Percentiles rank a stretch among this genome's conserved stretches.
Evolutionary conservation across 495 filamentous ascomycete genomes (phyloP).

Genomic region (Hypoxylon fragiforme): DNA sequence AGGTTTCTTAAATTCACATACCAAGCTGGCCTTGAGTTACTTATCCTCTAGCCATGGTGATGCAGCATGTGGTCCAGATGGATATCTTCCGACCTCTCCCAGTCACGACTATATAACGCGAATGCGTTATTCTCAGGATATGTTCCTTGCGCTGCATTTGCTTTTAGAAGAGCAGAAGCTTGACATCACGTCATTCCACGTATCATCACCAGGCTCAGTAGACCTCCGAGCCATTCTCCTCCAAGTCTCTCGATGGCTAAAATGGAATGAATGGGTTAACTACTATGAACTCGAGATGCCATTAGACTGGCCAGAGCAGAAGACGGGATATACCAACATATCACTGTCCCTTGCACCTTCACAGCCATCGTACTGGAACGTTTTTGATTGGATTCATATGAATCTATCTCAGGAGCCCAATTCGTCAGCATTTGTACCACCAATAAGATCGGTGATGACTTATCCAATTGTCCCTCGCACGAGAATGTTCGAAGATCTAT

Average conservation of each 20-base stretch:
- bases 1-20: slow-evolving; percentile 50
- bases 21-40: slow-evolving; percentile 47
- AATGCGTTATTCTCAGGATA: slow-evolving; percentile 62
- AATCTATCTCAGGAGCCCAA: slow-evolving; percentile 49
- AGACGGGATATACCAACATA: slow-evolving; percentile 42
- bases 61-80: slow-evolving; percentile 53
- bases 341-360: slow-evolving; percentile 32
- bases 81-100: slow-evolving; percentile 64
- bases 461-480: slow-evolving; percentile 58
- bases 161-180: slow-evolving; percentile 88
- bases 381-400: slow-evolving; percentile 65
- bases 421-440: slow-evolving; percentile 26
- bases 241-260: slow-evolving; percentile 83
- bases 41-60: slow-evolving; percentile 58
- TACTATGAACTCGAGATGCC: slow-evolving; percentile 67
- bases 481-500: slow-evolving; percentile 64
- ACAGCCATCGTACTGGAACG: slow-evolving; percentile 64
- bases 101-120: slow-evolving; percentile 57
- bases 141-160: slow-evolving; percentile 80
- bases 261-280: slow-evolving; percentile 73
- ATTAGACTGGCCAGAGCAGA: slow-evolving; percentile 50
- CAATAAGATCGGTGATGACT: slow-evolving; percentile 46
- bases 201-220: slow-evolving; percentile 52
- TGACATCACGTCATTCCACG: slow-evolving; percentile 62
- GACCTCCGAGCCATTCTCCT: slow-evolving; percentile 71